A percentile compares a stretch with the other conserved stretches of the same genome.
phyloP scores from a whole-genome alignment of 768 basidiomycete genomes.

The Amanita fuliginea region DNA sequence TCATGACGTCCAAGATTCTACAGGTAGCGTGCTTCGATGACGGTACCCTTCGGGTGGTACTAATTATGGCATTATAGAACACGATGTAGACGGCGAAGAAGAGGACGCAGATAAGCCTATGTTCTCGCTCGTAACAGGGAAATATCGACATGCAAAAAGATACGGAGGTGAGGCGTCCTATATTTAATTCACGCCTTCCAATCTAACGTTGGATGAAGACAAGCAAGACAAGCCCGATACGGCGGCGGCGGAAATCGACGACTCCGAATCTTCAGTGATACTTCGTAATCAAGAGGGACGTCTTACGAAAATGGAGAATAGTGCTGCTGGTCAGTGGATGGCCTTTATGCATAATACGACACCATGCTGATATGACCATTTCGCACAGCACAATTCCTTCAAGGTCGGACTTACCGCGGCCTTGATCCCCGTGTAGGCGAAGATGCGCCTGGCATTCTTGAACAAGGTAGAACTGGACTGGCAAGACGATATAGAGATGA shows the following conservation, averaged over 20 bases:
- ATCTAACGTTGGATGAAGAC: neutral
- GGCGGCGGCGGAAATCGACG: constrained; percentile 7
- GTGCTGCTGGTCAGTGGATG: constrained; percentile 48
- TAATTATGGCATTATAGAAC: neutral
- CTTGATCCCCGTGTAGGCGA: constrained; percentile 69
- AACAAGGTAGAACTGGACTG: constrained; percentile 85
- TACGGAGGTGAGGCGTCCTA: constrained; percentile 30
- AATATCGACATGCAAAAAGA: constrained; percentile 66
- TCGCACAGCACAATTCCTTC: constrained; percentile 53
- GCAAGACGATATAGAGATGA: constrained; percentile 77
- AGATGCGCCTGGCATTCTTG: constrained; percentile 70
- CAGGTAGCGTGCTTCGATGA: neutral
- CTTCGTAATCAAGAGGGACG: constrained; percentile 55
- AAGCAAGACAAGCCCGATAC: neutral
- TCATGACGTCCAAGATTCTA: neutral
- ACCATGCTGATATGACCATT: constrained; percentile 2
- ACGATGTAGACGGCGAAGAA: constrained; percentile 16
- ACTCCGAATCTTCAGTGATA: constrained; percentile 24
- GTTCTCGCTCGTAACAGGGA: constrained; percentile 83
- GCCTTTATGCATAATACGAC: constrained; percentile 9
- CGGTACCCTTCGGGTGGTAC: neutral
- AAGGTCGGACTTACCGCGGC: constrained; percentile 66
- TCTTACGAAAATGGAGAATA: constrained; percentile 44
- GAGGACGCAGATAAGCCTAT: constrained; percentile 61
- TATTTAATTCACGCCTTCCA: neutral